phyloP scores from a whole-genome alignment of 2,329 filamentous ascomycete species.

The Microdochium trichocladiopsis region DNA sequence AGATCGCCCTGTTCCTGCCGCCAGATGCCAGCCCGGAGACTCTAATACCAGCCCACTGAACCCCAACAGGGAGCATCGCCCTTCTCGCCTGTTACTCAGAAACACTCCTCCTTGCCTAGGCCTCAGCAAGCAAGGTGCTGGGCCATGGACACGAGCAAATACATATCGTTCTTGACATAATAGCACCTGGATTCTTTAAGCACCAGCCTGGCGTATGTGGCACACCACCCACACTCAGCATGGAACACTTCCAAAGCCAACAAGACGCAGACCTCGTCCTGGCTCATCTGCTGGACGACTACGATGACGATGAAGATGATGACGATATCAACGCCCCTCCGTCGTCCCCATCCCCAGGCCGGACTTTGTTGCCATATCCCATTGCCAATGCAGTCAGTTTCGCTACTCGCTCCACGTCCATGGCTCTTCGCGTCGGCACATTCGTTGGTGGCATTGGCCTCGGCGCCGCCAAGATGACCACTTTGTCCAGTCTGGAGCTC shows the following conservation, averaged over 20 bases:
- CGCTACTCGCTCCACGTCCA: slow-evolving; percentile 50
- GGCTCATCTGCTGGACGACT: neutral
- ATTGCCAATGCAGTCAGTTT: slow-evolving; percentile 54
- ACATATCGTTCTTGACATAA: neutral
- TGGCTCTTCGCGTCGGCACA: slow-evolving; percentile 47
- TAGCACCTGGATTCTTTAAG: neutral
- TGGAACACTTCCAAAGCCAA: neutral
- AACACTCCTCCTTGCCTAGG: too few species aligned
- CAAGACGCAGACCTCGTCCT: neutral
- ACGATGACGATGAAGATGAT: neutral
- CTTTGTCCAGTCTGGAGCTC: slow-evolving; percentile 49
- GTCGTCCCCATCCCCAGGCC: slow-evolving; percentile 13
- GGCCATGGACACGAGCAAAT: too few species aligned
- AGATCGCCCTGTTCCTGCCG: too few species aligned
- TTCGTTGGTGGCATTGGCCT: slow-evolving; percentile 44
- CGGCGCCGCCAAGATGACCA: slow-evolving; percentile 46
- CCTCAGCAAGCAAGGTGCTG: too few species aligned
- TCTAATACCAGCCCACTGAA: too few species aligned
- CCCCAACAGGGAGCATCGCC: too few species aligned
- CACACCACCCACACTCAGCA: neutral
- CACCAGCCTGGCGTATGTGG: neutral
- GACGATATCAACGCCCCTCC: neutral
- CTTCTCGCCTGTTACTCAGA: too few species aligned
- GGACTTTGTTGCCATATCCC: slow-evolving; percentile 49
- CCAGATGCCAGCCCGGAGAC: too few species aligned